Percentiles rank a stretch among this genome's conserved stretches.
Conservation (phyloP, 139 green algal species). For the Pseudopediastrum boryanum region DNA sequence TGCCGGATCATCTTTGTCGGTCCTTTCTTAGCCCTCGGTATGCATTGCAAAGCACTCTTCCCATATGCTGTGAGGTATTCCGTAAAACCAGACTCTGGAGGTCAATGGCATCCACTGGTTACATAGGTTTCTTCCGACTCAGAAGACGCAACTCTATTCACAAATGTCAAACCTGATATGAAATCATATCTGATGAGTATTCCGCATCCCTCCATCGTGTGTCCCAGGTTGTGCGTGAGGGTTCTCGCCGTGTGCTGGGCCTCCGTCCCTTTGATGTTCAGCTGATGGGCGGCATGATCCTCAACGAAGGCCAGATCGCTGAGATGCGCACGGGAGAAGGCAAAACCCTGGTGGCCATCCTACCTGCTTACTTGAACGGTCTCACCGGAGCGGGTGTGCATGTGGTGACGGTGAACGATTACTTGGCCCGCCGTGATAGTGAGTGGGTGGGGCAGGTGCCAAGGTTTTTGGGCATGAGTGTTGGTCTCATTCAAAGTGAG, state of each 20-base stretch:
- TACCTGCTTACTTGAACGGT: conserved; percentile 97
- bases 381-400: conserved; percentile 88
- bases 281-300: conserved; percentile 94
- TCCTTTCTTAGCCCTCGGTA: no score
- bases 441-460: conserved; percentile 98
- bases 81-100: no score
- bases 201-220: no score
- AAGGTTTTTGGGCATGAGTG: conserved; percentile 91
- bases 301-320: conserved; percentile 91
- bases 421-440: conserved; percentile 92
- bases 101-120: no score
- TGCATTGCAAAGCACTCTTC: no score
- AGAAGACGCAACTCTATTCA: no score
- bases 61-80: no score
- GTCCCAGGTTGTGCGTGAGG: conserved; percentile 91
- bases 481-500: conserved; percentile 87
- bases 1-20: no score
- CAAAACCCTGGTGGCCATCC: conserved; percentile 97
- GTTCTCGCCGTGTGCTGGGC: conserved; percentile 88
- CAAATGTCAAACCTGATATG: no score
- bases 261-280: conserved; percentile 98
- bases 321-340: conserved; percentile 98
- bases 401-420: conserved; percentile 99
- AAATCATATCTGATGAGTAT: no score
- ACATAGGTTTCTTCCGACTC: no score